Percentiles rank a stretch among this genome's conserved stretches.
phyloP scores from a whole-genome alignment of 1,139 yeast species.

The Hanseniaspora gamundiae region DNA sequence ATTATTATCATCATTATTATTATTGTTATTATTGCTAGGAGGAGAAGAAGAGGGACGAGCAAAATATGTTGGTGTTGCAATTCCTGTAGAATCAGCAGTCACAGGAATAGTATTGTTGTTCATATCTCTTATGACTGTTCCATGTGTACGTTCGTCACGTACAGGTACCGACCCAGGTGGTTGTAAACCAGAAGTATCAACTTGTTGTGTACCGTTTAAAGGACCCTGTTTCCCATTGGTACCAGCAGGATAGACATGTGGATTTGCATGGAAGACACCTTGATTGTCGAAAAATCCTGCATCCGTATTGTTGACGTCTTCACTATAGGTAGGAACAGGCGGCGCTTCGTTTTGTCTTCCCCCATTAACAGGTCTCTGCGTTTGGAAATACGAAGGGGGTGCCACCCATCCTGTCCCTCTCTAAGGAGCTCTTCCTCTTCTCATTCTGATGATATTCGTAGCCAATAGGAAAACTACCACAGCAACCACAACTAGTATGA shows the following conservation, averaged over 20 bases:
- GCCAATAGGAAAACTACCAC: conserved; percentile 32
- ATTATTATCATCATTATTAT: not conserved
- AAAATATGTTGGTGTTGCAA: not conserved
- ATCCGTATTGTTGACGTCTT: conserved; percentile 52
- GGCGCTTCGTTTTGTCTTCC: conserved; percentile 4
- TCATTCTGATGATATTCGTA: conserved; percentile 43
- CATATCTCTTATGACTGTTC: not conserved
- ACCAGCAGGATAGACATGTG: not conserved
- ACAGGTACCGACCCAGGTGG: not conserved
- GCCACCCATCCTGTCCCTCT: conserved; percentile 85
- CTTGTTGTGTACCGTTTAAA: too few relatives aligned
- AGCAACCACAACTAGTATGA: conserved; percentile 34
- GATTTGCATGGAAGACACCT: conserved; percentile 38
- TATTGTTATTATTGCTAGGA: not conserved
- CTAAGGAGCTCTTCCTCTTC: conserved; percentile 54
- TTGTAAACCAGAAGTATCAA: conserved; percentile 5
- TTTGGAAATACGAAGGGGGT: conserved; percentile 73
- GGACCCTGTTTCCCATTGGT: not conserved
- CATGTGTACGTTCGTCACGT: conserved; percentile 1
- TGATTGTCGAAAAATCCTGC: conserved; percentile 66
- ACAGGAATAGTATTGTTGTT: not conserved
- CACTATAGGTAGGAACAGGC: conserved; percentile 37
- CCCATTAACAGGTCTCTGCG: conserved; percentile 45
- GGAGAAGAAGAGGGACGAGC: not conserved
- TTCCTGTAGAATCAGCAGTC: not conserved